Evolutionary conservation across 192 early-diverging fungal genomes (phyloP), one percentile per base, ranked within the genome.

Genomic region (Podila horticola): DNA sequence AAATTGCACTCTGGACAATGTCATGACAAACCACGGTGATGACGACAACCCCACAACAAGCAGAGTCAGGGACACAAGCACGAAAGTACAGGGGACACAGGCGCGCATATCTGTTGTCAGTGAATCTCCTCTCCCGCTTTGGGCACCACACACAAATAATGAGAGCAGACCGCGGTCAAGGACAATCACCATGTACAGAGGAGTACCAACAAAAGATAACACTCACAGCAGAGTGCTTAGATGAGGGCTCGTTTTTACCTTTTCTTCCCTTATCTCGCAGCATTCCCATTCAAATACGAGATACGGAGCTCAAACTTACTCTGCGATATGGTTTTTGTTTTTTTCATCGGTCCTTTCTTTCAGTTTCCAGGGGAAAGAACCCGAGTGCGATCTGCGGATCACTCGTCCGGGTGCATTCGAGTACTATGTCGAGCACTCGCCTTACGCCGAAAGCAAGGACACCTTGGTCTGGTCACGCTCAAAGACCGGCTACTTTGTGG

Each of bases 381-480:
- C 79, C 79, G 38, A 87, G 85, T 61, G 93, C 93, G 82, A 88
- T 90, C 12, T 90, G 86, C 36, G 89, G 87, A 75, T 75, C 66
- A 63, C 70, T 33, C 61, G 66, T 17, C 87, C 97, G 0, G 97
- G 97, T 29, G 94, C 93, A 4, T 99, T 90, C 81, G 93, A 97
- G 83, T 99, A 97, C 81, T 93, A 90, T 71, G 88, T 96, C 50
- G 91, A 93, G 69, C 67, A 72, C 62, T 71, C 69, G 4, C 77
- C 65, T 20, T 71, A 49, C 58, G 29, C 49, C 20, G 59, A 72
- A 58, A 61, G 50, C 17, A 34, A 72, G 26, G 68, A 41, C 15
- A 29, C 55, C 9, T 22, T 60, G 5, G 41, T 58, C 33, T 70
- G 74, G 71, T 71, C 22, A 11, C 70, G 87, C 31, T 90, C 88